Base-by-base conservation (phyloP, 306 rosid species). In the Geum urbanum region DNA sequence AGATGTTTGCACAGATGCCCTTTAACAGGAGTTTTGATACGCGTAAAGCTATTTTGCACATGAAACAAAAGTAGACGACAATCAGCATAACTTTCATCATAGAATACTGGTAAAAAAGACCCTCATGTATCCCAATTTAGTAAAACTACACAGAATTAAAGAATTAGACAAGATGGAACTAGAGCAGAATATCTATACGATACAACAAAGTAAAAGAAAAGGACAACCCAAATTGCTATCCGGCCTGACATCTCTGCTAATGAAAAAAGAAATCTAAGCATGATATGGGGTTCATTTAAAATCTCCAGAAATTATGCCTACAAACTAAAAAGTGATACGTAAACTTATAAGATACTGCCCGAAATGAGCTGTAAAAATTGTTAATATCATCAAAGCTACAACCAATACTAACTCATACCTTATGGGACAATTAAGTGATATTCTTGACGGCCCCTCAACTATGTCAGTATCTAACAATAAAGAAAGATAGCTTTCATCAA, bases 391-490 rank as follows among this genome's bases (percentile, higher is more conserved):
- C 24, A 77, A 27, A 66, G 16, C 37, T 63, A 55, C 62, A 79
- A 67, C 73, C 43, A 76, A 65, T 9, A 69, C 70, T 40, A 77
- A 40, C 54, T 40, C 82, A 80, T 84, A 92, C 99, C 97, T 95
- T 89, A 95, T 95, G 32, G 97, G 99, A 80, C 99, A 95, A 86
- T 83, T 89, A 57, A 95, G 97, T 56, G 92, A 89, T 82, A 95
- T 87, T 70, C 86, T 87, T 5, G 99, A 95, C 63, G 92, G 83
- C 50, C 97, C 99, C 83, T 91, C 99, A 12, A 91, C 84, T 70
- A 91, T 66, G 68, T 95, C 99, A 43, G 88, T 66, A 91, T 95
- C 92, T 87, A 70, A 55, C 47, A 57, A 68, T 19, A 11, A 47
- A 77, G 50, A 41, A 66, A 51, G 15, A 10, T 4, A 71, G 35